Evolutionary conservation across 106 monocot genomes (phyloP).

Genomic region (Dendrobium huoshanense): DNA sequence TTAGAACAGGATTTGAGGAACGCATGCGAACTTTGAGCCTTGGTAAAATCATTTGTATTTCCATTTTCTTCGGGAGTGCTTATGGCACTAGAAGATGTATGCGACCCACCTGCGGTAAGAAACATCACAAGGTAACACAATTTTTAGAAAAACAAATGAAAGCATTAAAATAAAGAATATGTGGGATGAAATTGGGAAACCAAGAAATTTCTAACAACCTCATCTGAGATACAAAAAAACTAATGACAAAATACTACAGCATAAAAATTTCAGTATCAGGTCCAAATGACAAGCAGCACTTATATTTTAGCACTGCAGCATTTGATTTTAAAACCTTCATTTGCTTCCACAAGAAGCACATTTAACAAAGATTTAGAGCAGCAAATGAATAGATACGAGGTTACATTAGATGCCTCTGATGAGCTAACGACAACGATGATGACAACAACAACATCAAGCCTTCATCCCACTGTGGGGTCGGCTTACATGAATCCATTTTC

Average conservation of each 20-base stretch:
- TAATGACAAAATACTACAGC: not conserved
- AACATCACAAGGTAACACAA: constrained; percentile 1
- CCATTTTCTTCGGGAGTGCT: constrained; percentile 41
- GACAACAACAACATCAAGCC: no score
- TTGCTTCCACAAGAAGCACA: not conserved
- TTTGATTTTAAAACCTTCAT: not conserved
- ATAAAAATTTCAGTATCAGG: not conserved
- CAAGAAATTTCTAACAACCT: not conserved
- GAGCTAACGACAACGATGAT: not conserved
- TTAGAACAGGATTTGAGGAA: constrained; percentile 36
- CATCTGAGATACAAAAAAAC: not conserved
- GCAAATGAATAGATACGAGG: not conserved
- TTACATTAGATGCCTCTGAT: not conserved
- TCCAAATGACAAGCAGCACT: not conserved
- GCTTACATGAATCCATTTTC: no score
- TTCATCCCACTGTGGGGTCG: no score
- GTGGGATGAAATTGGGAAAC: not conserved
- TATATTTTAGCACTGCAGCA: not conserved
- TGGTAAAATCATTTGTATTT: constrained; percentile 11
- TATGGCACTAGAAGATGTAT: constrained; percentile 44
- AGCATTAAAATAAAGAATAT: not conserved
- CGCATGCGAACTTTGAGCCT: constrained; percentile 36
- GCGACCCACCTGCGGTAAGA: constrained; percentile 27
- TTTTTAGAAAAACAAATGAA: not conserved
- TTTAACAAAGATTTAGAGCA: not conserved